phyloP scores from a whole-genome alignment of 1,284 basidiomycete species.

The Apiotrichum montevideense region DNA sequence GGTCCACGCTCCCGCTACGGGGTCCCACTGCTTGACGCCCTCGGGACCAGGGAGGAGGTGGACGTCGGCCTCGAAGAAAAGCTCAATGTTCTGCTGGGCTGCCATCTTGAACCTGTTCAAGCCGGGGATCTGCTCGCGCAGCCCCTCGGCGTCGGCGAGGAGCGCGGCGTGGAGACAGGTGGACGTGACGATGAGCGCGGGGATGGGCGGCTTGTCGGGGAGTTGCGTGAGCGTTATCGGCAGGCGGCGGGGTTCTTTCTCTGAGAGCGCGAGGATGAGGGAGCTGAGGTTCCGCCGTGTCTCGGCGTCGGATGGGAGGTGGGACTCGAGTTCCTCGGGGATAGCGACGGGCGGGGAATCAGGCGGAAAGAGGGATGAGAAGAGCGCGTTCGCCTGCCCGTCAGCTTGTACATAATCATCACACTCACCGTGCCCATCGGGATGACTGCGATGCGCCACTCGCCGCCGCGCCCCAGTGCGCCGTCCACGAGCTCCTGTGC shows the following conservation, averaged over 20 bases:
- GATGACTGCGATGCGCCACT: conserved; percentile 47
- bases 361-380: conserved; percentile 52
- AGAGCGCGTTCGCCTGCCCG: conserved; percentile 75
- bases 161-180: conserved; percentile 78
- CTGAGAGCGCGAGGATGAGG: conserved; percentile 40
- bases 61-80: conserved; percentile 64
- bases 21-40: conserved; percentile 55
- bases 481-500: conserved; percentile 74
- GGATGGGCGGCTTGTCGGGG: conserved; percentile 52
- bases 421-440: conserved; percentile 65
- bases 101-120: conserved; percentile 82
- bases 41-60: conserved; percentile 46
- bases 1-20: conserved; percentile 50
- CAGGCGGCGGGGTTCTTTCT: conserved; percentile 51
- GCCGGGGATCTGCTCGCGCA: conserved; percentile 65
- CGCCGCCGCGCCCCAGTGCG: conserved; percentile 39
- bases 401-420: too few relatives aligned
- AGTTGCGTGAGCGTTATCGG: conserved; percentile 55
- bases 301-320: neutral
- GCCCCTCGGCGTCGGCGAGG: conserved; percentile 67
- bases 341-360: neutral
- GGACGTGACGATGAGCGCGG: conserved; percentile 50
- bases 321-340: neutral
- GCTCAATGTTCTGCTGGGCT: conserved; percentile 63
- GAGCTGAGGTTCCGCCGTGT: conserved; percentile 5